Evolutionary conservation across 1,284 basidiomycete genomes (phyloP), one percentile per base, ranked within the genome.

Genomic region (Ganoderma boninense): DNA sequence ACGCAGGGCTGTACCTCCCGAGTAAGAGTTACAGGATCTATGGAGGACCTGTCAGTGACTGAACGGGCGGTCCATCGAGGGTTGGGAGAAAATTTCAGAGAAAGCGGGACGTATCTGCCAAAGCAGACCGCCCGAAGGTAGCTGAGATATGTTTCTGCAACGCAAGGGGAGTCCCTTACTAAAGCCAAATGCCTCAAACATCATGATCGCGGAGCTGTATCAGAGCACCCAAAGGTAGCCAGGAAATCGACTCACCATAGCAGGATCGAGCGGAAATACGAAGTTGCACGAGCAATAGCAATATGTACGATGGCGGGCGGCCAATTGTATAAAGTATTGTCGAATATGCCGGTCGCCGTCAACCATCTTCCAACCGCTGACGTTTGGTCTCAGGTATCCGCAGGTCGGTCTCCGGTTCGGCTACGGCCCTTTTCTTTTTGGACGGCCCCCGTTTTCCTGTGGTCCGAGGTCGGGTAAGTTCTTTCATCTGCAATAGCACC

Each of bases 171-270:
- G 2, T 6, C 81, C 83, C 87, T 87, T 83, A 87, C 91, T 94
- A 93, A 94, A 94, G 92, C 92, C 92, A 94, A 94, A 94, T 94
- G 92, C 92, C 92, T 94, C 92, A 93, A 93, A 91, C 92, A 94
- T 94, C 92, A 91, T 90, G 73, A 79, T 74, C 5, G 32, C 54
- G 16, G 32, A 57, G 32, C 54, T 14, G 7, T 14, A 29, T 35
- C 14, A 13, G 29, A 57, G 54, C 6, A 57, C 18, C 54, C 14
- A 8, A 18, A 14, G 16, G 54, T 16, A 23, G 26, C 11, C n/a
- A 63, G 69, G 23, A 65, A 6, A 52, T 26, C 18, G 6, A 70
- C 68, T 71, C 69, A 73, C 71, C 64, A 46, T 35, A 13, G 35
- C 7, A 62, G 42, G 18, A 14, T 29, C 26, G 26, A 18, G 54